A percentile compares a stretch with the other conserved stretches of the same genome.
These are phyloP conservation scores for Cenchrus fungigraminus DNA, from an alignment of 176 grass and related monocot genomes.

Conservation along the genomic window DNA sequence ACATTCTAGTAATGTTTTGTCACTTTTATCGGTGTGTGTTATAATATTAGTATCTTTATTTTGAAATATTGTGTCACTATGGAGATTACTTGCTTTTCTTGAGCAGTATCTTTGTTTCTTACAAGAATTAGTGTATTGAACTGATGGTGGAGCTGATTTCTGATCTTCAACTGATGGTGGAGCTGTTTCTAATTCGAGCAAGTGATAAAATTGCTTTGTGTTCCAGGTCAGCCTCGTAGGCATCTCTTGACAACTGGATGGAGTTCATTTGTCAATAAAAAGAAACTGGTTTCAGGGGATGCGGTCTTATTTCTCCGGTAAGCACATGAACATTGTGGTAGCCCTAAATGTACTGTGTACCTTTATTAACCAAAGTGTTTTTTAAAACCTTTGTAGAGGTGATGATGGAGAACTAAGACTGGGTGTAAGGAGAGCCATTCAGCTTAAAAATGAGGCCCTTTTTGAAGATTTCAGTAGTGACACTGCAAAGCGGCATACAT, in stretches of 20 bases:
- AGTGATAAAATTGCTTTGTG: conserved; percentile 16
- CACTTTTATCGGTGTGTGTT: not conserved
- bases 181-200: conserved; percentile 2
- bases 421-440: conserved; percentile 81
- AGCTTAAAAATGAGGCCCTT: conserved; percentile 75
- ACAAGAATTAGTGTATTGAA: not conserved
- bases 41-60: not conserved
- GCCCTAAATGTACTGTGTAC: not conserved
- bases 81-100: not conserved
- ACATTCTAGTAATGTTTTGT: not conserved
- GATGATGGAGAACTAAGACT: conserved; percentile 85
- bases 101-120: not conserved
- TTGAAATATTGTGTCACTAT: not conserved
- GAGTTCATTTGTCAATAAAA: conserved; percentile 98
- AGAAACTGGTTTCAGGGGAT: conserved; percentile 93
- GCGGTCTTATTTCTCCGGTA: conserved; percentile 92
- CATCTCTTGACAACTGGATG: conserved; percentile 99
- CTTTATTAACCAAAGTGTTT: conserved; percentile 22
- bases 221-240: conserved; percentile 96
- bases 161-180: too few species aligned
- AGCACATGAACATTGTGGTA: conserved; percentile 16
- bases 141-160: not conserved
- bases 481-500: conserved; percentile 34
- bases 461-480: conserved; percentile 50
- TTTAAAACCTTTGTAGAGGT: conserved; percentile 53